phyloP scores from a whole-genome alignment of 2,329 filamentous ascomycete genomes.

The Chaetomiaceae sp. region DNA sequence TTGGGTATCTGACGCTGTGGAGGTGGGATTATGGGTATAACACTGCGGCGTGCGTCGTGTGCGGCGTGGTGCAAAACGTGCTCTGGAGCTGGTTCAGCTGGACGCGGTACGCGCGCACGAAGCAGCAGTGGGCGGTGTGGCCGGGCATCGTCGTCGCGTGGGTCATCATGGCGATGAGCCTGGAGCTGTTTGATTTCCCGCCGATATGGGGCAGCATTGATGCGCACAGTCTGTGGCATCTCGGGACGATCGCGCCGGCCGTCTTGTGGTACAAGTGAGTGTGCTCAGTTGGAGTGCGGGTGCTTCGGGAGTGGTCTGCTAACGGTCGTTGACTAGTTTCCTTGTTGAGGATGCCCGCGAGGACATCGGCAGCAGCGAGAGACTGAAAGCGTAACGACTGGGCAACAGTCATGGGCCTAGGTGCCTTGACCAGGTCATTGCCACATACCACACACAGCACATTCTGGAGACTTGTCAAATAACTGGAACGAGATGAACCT shows the following conservation, averaged over 20 bases:
- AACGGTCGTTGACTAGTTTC: conserved; percentile 70
- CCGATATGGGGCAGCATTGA: conserved; percentile 77
- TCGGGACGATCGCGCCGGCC: conserved; percentile 83
- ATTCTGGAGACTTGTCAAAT: no score
- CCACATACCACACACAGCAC: no score
- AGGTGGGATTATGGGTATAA: conserved; percentile 96
- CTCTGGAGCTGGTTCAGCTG: conserved; percentile 85
- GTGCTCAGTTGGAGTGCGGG: background rate
- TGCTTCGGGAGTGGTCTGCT: background rate
- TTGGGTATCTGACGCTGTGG: conserved; percentile 78
- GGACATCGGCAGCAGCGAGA: conserved; percentile 62
- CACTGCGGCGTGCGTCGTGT: conserved; percentile 86
- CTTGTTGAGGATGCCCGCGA: conserved; percentile 78
- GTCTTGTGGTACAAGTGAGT: conserved; percentile 91
- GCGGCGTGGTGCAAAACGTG: conserved; percentile 72
- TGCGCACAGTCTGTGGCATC: conserved; percentile 93
- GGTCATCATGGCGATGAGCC: conserved; percentile 88
- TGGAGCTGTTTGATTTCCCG: conserved; percentile 91
- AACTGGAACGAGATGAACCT: no score
- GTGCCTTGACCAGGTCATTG: no score
- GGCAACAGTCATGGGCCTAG: no score
- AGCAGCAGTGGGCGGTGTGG: conserved; percentile 76
- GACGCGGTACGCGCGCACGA: conserved; percentile 62
- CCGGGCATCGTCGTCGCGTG: conserved; percentile 87
- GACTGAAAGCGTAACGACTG: conserved; percentile 54